Evolutionary conservation across 495 filamentous ascomycete species (phyloP).

Genomic region (Penicillium mononematosum): DNA sequence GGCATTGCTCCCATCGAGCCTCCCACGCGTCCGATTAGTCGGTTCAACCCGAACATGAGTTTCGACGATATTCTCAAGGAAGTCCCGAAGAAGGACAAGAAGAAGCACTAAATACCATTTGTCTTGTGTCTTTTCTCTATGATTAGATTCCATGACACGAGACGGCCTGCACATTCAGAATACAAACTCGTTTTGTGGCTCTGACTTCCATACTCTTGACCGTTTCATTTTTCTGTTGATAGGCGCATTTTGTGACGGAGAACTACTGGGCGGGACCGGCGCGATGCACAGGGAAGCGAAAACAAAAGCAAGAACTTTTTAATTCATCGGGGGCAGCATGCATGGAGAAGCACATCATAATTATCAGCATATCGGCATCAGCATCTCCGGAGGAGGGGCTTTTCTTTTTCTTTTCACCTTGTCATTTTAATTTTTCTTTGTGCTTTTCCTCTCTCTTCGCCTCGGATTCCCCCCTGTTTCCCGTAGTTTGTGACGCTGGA

Average conservation of each 20-base stretch:
- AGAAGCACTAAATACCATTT: conserved; percentile 38
- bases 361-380: conserved; percentile 30
- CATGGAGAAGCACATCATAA: conserved; percentile 24
- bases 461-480: conserved; percentile 25
- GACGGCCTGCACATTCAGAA: not conserved
- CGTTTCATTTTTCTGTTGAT: conserved; percentile 26
- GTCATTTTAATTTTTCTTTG: conserved; percentile 13
- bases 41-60: conserved; percentile 52
- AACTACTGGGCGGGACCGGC: conserved; percentile 30
- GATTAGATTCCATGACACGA: conserved; percentile 3
- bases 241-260: conserved; percentile 35
- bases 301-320: conserved; percentile 24
- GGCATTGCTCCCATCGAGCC: conserved; percentile 50
- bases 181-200: not conserved
- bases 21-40: conserved; percentile 38
- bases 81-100: conserved; percentile 42
- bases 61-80: conserved; percentile 54
- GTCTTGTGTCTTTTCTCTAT: conserved; percentile 13
- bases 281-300: conserved; percentile 28
- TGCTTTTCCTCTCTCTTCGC: conserved; percentile 14
- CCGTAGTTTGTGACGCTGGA: conserved; percentile 20
- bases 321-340: conserved; percentile 24
- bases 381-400: conserved; percentile 19
- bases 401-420: conserved; percentile 9
- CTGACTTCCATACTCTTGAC: conserved; percentile 2